Percentiles rank a stretch among this genome's conserved stretches.
These are phyloP conservation scores for Inga laurina DNA, from an alignment of 306 rosid species.

Conservation along the genomic window DNA sequence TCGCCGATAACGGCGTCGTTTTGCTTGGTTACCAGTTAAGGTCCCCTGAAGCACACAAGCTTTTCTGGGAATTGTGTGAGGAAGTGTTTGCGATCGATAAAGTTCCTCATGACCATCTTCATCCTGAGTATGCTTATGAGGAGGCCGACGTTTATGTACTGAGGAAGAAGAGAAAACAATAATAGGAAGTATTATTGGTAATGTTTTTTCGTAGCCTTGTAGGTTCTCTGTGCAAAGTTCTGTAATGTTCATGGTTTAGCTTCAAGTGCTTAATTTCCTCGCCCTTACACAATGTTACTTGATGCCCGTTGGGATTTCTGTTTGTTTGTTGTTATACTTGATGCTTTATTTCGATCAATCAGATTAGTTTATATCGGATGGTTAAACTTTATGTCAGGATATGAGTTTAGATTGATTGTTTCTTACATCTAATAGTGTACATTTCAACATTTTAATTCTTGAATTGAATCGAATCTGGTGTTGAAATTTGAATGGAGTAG, in stretches of 20 bases:
- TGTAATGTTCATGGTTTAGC: neutral
- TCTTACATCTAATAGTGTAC: neutral
- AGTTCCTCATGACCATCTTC: constrained; percentile 71
- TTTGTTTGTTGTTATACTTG: neutral
- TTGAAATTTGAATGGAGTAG: neutral
- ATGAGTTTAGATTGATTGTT: neutral
- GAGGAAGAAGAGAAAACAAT: constrained; percentile 59
- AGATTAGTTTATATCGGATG: neutral
- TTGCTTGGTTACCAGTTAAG: constrained; percentile 83
- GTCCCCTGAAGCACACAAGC: constrained; percentile 69
- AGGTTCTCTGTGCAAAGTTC: neutral
- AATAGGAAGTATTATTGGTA: neutral
- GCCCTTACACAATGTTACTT: neutral
- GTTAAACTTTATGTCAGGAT: neutral
- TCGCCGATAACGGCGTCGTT: constrained; percentile 63
- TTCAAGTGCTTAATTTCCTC: neutral
- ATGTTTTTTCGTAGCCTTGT: neutral
- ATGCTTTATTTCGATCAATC: constrained; percentile 1
- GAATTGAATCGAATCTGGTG: constrained; percentile 22
- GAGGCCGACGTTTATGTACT: constrained; percentile 69
- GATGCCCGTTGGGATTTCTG: neutral
- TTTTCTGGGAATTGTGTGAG: constrained; percentile 71
- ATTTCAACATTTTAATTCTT: constrained; percentile 1
- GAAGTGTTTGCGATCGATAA: constrained; percentile 48
- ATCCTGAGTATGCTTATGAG: constrained; percentile 77